Conservation (phyloP, 1,139 yeast genomes). For the Nakaseomyces sp. region DNA sequence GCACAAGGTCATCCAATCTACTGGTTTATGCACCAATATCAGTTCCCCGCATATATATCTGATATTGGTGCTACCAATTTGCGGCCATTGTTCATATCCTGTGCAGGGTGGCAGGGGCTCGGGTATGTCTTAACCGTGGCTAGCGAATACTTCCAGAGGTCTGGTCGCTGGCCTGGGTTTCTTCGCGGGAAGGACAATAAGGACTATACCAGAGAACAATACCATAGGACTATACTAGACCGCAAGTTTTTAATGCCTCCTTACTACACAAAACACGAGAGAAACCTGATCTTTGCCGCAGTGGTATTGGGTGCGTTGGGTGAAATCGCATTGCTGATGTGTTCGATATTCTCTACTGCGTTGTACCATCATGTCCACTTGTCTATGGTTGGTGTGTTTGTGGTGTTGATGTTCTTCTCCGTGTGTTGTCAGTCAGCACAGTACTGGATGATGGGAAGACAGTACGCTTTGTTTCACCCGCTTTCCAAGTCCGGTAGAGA, state of each 20-base stretch:
- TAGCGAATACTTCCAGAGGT: conserved; percentile 30
- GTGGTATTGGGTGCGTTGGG: conserved; percentile 45
- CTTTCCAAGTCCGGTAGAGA: conserved; percentile 11
- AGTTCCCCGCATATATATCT: conserved; percentile 63
- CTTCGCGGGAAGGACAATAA: conserved; percentile 6
- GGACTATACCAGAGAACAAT: background rate
- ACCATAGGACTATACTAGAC: conserved; percentile 5
- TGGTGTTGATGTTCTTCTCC: conserved; percentile 58
- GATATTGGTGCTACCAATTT: conserved; percentile 80
- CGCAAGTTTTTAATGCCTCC: conserved; percentile 29
- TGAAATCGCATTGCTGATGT: conserved; percentile 68
- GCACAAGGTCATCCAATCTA: conserved; percentile 71
- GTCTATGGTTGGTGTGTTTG: conserved; percentile 65
- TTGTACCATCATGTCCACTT: conserved; percentile 52
- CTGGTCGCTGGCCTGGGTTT: conserved; percentile 9
- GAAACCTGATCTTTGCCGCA: conserved; percentile 32
- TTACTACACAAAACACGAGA: conserved; percentile 34
- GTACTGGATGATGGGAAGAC: conserved; percentile 53
- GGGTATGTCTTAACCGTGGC: conserved; percentile 58
- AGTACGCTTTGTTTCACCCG: conserved; percentile 34
- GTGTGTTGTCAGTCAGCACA: conserved; percentile 52
- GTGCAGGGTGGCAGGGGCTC: conserved; percentile 70
- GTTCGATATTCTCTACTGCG: conserved; percentile 65
- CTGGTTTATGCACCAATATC: conserved; percentile 42
- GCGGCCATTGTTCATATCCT: conserved; percentile 72